Conservation (phyloP, 176 grass and related monocot genomes). For the Guadua angustifolia region DNA sequence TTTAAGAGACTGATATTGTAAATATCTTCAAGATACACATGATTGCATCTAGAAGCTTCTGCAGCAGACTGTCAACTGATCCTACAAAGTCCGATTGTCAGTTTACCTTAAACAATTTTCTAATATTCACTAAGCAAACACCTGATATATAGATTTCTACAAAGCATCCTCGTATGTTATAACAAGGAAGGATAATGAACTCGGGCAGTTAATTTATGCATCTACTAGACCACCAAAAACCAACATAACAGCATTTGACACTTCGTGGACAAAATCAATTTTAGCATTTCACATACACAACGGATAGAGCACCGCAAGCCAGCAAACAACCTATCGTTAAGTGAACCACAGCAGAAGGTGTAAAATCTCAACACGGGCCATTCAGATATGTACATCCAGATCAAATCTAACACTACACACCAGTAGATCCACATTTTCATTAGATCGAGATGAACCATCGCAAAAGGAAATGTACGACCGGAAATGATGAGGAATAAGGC, state of each 20-base stretch:
- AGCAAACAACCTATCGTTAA: not conserved
- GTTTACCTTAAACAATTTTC: not conserved
- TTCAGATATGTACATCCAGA: slow-evolving; percentile 10
- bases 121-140: not conserved
- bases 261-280: not conserved
- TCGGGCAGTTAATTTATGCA: not conserved
- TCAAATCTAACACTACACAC: slow-evolving; percentile 9
- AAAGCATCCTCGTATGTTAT: not conserved
- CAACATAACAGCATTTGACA: not conserved
- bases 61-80: not conserved
- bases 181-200: not conserved
- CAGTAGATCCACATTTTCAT: slow-evolving; percentile 36
- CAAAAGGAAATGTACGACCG: slow-evolving; percentile 29
- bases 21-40: not conserved
- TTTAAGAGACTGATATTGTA: not conserved
- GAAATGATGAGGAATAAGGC: not conserved
- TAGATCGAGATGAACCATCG: slow-evolving; percentile 24
- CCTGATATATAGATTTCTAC: not conserved
- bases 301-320: not conserved
- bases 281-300: not conserved
- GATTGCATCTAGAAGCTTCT: not conserved
- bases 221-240: not conserved
- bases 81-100: not conserved
- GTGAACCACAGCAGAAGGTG: not conserved
- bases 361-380: not conserved